Evolutionary conservation across 1,139 yeast genomes (phyloP), one percentile per base, ranked within the genome.

Genomic region (Sugiyamaella sp.): DNA sequence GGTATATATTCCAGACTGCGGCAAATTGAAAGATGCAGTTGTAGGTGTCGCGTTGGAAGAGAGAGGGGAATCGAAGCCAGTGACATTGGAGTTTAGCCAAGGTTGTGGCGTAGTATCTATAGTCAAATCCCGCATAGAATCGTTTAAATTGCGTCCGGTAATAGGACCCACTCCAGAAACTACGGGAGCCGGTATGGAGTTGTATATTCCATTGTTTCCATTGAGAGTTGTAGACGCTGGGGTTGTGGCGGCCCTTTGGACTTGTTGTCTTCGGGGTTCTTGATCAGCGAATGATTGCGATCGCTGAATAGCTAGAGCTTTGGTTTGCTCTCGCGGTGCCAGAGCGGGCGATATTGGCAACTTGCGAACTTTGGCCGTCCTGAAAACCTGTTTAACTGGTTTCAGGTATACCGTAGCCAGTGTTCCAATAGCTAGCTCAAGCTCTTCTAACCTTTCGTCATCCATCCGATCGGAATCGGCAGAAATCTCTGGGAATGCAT

Each of bases 371-470:
- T 80, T 84, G 1, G 90, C 80, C 41, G 80, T 71, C 40, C 96
- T 74, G 73, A 91, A 90, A 1, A 91, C 90, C 60, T 82, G 88
- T 21, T 80, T 79, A 4, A 89, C 85, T 0, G 97, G 96, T 63
- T 89, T 88, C 60, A 90, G 74, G 64, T 90, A 91, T 24, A 91
- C 83, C 0, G 96, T 86, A 0, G 96, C 91, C 52, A 91, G 72
- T 0, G 90, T 76, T 0, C 97, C 97, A 39, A 91, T 83, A 59
- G 82, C 84, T 60, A 91, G 74, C 62, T 89, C 96, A 52, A 91
- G 74, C 65, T 91, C 97, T 63, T 89, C 95, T 45, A 90, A 69
- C 10, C 86, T 79, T 1, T 72, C 72, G 1, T 88, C 85, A 59
- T 89, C 93, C 57, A 90, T 75, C 55, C 81, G 80, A 49, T 88